phyloP scores from a whole-genome alignment of 345 rosid species.

The Eutrema japonicum region DNA sequence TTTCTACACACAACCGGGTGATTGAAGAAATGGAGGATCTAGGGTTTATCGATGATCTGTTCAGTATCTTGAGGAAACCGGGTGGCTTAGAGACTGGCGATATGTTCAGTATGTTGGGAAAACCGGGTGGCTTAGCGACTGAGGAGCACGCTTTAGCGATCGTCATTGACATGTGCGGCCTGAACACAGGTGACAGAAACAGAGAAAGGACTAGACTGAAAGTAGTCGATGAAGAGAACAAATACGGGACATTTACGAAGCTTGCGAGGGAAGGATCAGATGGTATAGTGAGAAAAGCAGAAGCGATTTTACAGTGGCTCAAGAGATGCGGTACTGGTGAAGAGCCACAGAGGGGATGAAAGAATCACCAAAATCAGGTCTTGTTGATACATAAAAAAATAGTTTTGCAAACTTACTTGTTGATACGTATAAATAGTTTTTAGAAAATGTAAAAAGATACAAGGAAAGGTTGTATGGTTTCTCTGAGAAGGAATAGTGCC shows the following conservation, averaged over 20 bases:
- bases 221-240: constrained; percentile 48
- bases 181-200: constrained; percentile 10
- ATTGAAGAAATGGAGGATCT: constrained; percentile 49
- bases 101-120: constrained; percentile 54
- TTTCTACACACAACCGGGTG: constrained; percentile 49
- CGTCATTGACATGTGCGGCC: constrained; percentile 45
- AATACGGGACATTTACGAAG: constrained; percentile 48
- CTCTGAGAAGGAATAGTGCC: neutral
- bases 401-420: neutral
- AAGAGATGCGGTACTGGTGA: constrained; percentile 36
- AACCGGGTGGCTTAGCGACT: constrained; percentile 39
- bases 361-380: constrained; percentile 2
- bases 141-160: constrained; percentile 59
- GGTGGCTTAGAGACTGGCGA: constrained; percentile 40
- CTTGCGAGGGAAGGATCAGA: constrained; percentile 50
- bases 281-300: constrained; percentile 65
- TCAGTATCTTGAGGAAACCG: constrained; percentile 52
- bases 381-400: constrained; percentile 12
- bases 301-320: constrained; percentile 47
- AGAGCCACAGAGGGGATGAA: constrained; percentile 35
- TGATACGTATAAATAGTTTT: too few species aligned
- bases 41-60: constrained; percentile 52
- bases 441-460: constrained; percentile 1
- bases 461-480: constrained; percentile 4
- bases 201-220: constrained; percentile 37